Evolutionary conservation across 352 stramenopile genomes (phyloP).

Genomic region (Pythium scleroteichum): DNA sequence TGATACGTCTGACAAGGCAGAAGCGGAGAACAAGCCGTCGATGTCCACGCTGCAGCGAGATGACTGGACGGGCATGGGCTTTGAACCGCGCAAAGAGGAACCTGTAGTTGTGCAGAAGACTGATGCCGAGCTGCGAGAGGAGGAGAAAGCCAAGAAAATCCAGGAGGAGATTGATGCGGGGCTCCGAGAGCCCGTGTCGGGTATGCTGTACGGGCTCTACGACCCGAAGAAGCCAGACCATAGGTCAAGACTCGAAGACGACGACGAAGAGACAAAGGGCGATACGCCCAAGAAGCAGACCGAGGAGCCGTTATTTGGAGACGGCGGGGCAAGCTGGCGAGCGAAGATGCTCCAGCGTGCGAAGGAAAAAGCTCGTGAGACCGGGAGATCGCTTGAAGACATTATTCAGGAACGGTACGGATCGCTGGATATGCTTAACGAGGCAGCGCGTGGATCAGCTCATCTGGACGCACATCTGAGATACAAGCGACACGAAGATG

Average conservation of each 20-base stretch:
- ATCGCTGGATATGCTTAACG: slow-evolving; percentile 54
- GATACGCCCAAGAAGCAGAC: slow-evolving; percentile 12
- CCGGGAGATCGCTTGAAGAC: slow-evolving; percentile 53
- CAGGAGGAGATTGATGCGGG: slow-evolving; percentile 78
- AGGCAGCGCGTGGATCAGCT: slow-evolving; percentile 50
- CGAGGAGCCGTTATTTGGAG: slow-evolving; percentile 47
- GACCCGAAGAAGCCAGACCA: slow-evolving; percentile 76
- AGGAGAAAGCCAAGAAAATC: slow-evolving; percentile 56
- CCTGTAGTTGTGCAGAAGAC: slow-evolving; percentile 40
- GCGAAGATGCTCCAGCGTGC: slow-evolving; percentile 83
- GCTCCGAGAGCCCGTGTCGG: slow-evolving; percentile 72
- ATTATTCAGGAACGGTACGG: slow-evolving; percentile 64
- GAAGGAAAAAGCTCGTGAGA: slow-evolving; percentile 54
- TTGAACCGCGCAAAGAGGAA: slow-evolving; percentile 34
- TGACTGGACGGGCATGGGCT: slow-evolving; percentile 87
- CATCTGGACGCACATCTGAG: slow-evolving; percentile 60
- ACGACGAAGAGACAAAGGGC: slow-evolving; percentile 20
- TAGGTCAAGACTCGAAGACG: slow-evolving; percentile 23
- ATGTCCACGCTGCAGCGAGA: slow-evolving; percentile 45
- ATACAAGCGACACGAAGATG: slow-evolving; percentile 53
- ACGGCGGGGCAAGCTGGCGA: slow-evolving; percentile 81
- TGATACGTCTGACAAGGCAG: neutral
- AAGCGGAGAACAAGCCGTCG: neutral
- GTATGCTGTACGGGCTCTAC: slow-evolving; percentile 79
- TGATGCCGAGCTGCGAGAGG: slow-evolving; percentile 35